These are phyloP conservation scores for Eimeria falciformis DNA, from an alignment of 169 alveolate genomes.

Conservation along the genomic window DNA sequence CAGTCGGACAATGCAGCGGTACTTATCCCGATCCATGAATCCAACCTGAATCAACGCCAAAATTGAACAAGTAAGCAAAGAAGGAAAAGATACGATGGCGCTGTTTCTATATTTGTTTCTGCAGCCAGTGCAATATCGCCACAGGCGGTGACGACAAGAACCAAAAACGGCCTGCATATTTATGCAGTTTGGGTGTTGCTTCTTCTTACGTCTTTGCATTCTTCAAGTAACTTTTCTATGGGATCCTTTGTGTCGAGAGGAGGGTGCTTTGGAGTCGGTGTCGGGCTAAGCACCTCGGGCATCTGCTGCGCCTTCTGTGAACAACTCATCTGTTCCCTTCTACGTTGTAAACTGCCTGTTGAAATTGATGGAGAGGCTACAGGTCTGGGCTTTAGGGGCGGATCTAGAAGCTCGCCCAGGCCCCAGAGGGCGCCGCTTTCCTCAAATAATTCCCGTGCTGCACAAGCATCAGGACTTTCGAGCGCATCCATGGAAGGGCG, in stretches of 20 bases:
- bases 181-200: too few relatives aligned
- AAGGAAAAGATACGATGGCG: too few relatives aligned
- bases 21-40: background rate
- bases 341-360: too few relatives aligned
- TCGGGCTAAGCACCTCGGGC: background rate
- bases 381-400: background rate
- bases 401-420: background rate
- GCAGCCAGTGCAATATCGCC: too few relatives aligned
- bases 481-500: background rate
- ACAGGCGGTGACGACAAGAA: too few relatives aligned
- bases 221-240: background rate
- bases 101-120: too few relatives aligned
- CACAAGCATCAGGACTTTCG: slow-evolving; percentile 20
- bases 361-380: background rate
- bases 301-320: background rate
- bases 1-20: background rate
- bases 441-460: slow-evolving; percentile 55
- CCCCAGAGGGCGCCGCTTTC: slow-evolving; percentile 54
- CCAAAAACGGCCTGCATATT: too few relatives aligned
- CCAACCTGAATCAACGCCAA: too few relatives aligned
- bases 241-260: too few relatives aligned
- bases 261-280: too few relatives aligned
- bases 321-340: background rate
- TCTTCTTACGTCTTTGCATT: background rate
- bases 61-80: too few relatives aligned